A percentile compares a stretch with the other conserved stretches of the same genome.
phyloP scores from a whole-genome alignment of 495 filamentous ascomycete genomes.

The Darksidea phi region DNA sequence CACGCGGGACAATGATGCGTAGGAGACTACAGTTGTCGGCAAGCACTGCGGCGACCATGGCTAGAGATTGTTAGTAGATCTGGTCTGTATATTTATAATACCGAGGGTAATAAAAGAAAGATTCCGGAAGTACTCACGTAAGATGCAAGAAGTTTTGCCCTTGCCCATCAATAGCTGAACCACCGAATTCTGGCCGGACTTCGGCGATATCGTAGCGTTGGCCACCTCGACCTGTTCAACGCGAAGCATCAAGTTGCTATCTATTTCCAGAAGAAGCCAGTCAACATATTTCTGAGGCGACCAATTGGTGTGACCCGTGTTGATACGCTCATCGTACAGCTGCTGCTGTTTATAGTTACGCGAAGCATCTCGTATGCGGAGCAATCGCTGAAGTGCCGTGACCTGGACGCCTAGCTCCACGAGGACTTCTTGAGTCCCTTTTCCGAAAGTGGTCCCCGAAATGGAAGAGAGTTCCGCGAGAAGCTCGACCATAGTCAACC shows the following conservation, averaged over 20 bases:
- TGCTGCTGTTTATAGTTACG: slow-evolving; percentile 20
- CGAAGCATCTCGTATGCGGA: slow-evolving; percentile 42
- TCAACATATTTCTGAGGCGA: slow-evolving; percentile 47
- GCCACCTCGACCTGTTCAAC: slow-evolving; percentile 55
- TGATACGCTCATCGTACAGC: slow-evolving; percentile 31
- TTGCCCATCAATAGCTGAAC: slow-evolving; percentile 56
- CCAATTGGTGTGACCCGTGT: slow-evolving; percentile 55
- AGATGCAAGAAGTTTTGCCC: slow-evolving; percentile 52
- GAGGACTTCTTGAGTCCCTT: slow-evolving; percentile 48
- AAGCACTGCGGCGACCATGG: slow-evolving; percentile 53
- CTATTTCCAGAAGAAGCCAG: slow-evolving; percentile 61
- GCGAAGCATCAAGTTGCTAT: slow-evolving; percentile 54
- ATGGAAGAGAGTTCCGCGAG: slow-evolving; percentile 55
- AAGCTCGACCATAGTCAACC: slow-evolving; percentile 49
- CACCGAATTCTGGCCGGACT: slow-evolving; percentile 50
- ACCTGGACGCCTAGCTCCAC: slow-evolving; percentile 47
- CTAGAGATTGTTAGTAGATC: slow-evolving; percentile 41
- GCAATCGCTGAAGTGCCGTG: slow-evolving; percentile 49
- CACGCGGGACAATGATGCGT: slow-evolving; percentile 53
- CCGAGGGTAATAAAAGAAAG: too few relatives aligned
- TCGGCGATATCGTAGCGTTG: slow-evolving; percentile 50
- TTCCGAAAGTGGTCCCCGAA: slow-evolving; percentile 38
- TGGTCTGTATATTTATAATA: not conserved
- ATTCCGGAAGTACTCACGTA: slow-evolving; percentile 14
- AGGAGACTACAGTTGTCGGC: slow-evolving; percentile 49